Percentiles rank a stretch among this genome's conserved stretches.
Conservation (phyloP, 441 rosid species). For the Hypseocharis bilobata region DNA sequence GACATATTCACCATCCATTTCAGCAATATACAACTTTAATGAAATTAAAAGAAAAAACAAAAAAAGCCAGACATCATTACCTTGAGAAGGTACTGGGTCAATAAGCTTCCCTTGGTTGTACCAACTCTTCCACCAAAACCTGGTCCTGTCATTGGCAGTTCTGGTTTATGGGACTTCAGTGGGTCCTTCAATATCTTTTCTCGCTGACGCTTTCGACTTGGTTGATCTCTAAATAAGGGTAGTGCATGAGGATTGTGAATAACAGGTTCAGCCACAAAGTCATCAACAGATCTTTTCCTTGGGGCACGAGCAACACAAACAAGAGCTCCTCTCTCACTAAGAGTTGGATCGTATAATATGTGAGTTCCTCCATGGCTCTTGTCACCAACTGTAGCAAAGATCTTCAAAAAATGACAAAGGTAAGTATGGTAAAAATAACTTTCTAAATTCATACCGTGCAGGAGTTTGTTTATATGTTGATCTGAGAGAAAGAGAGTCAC, state of each 20-base stretch:
- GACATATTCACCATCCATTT: conserved; percentile 18
- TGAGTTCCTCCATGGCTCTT: conserved; percentile 84
- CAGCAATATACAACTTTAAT: neutral
- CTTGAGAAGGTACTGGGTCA: conserved; percentile 94
- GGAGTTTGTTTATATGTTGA: neutral
- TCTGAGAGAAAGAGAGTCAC: conserved; percentile 27
- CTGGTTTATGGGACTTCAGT: conserved; percentile 78
- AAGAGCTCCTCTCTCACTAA: conserved; percentile 88
- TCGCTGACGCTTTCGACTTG: conserved; percentile 88
- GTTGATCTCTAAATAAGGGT: conserved; percentile 89
- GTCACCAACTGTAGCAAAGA: conserved; percentile 82
- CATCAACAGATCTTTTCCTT: conserved; percentile 84
- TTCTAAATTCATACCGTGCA: conserved; percentile 7
- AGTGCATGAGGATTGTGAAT: conserved; percentile 94
- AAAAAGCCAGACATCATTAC: conserved; percentile 23
- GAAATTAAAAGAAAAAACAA: neutral
- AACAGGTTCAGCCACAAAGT: conserved; percentile 71
- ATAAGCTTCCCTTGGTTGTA: conserved; percentile 69
- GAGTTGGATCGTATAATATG: conserved; percentile 68
- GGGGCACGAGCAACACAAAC: conserved; percentile 94
- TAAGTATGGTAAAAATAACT: conserved; percentile 1
- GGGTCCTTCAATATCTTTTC: conserved; percentile 91
- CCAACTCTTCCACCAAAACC: conserved; percentile 95
- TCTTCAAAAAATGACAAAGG: conserved; percentile 31
- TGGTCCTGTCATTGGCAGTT: conserved; percentile 84